Base-by-base conservation (phyloP, 2,329 filamentous ascomycete species). In the Lachnellula subtilissima region DNA sequence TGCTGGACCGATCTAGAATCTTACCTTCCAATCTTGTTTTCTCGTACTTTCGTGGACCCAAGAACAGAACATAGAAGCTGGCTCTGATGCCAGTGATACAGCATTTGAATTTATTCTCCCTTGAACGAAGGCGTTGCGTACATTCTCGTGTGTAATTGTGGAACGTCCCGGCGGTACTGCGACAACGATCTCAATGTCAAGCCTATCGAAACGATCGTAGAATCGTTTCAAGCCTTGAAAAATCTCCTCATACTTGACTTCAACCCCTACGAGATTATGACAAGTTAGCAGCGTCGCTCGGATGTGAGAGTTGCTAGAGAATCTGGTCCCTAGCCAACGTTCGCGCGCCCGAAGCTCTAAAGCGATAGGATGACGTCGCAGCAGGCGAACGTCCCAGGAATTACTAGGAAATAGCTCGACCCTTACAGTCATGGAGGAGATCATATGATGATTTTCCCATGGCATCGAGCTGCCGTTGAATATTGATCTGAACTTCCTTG, bases 131-230 rank as follows among this genome's bases (percentile, higher is more conserved):
- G 58, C 50, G 22, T 60, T 23, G 14, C 43, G 45, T 17, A 60
- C 55, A 19, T 52, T n/a, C 12, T 50, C 53, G 32, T 60, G 58
- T 11, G 48, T 55, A 6, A 60, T 50, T 12, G 51, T 56, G 2
- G 51, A 54, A 9, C 57, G 51, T n/a, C 55, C 58, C 7, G 58
- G 58, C 25, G 58, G 58, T 19, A 60, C 58, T 2, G 58, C 55
- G n/a, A 57, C 35, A 19, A 60, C 55, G 8, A 60, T 37, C 37
- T 58, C 50, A 17, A 54, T 39, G 15, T 60, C 50, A 5, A 56
- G 37, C 12, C 23, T 22, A 17, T 56, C 51, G 11, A 56, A 52
- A 14, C 25, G 48, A 11, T 37, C 36, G 11, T 56, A 54, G 6
- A 14, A 19, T 36, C 50, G 28, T 19, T 39, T 28, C 36, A 56